These are phyloP conservation scores for Didymella exigua DNA, from an alignment of 2,329 filamentous ascomycete species.

Conservation along the genomic window DNA sequence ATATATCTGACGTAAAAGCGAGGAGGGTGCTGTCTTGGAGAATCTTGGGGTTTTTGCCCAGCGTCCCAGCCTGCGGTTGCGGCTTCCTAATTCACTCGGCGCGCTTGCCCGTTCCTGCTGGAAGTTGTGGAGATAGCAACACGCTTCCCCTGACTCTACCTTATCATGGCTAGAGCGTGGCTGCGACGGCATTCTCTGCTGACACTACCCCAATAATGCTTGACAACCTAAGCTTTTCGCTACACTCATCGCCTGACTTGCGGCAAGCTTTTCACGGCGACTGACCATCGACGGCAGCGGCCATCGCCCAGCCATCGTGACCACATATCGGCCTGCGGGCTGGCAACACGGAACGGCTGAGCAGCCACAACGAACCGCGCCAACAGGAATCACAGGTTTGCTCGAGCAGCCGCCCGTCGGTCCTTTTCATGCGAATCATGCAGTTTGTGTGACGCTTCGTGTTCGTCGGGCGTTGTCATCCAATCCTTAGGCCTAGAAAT, in stretches of 20 bases:
- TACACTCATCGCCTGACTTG: slow-evolving; percentile 6
- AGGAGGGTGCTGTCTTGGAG: no score
- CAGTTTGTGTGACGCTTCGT: slow-evolving; percentile 15
- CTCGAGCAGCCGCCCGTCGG: slow-evolving; percentile 11
- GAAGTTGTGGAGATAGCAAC: slow-evolving; percentile 12
- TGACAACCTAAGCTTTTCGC: slow-evolving; percentile 30
- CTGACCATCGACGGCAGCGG: background rate
- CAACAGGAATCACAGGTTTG: background rate
- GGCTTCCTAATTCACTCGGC: slow-evolving; percentile 11
- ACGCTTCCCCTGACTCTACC: slow-evolving; percentile 11
- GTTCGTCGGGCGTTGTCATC: slow-evolving; percentile 14
- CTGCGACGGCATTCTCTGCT: slow-evolving; percentile 21
- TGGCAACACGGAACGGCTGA: background rate
- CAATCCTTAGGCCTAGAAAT: slow-evolving; percentile 35
- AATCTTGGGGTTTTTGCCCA: slow-evolving; percentile 11
- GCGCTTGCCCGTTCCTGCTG: slow-evolving; percentile 20
- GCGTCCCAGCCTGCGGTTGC: slow-evolving; percentile 8
- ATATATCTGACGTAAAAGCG: no score
- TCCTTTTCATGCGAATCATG: slow-evolving; percentile 13
- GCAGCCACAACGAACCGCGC: background rate
- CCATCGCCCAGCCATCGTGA: background rate
- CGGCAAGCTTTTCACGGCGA: slow-evolving; percentile 11
- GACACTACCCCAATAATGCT: slow-evolving; percentile 22
- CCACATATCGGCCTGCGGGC: background rate
- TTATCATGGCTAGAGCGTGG: slow-evolving; percentile 14